Evolutionary conservation across 1,284 basidiomycete genomes (phyloP), one percentile per base, ranked within the genome.

Genomic region (Filobasidium uniguttulatum): DNA sequence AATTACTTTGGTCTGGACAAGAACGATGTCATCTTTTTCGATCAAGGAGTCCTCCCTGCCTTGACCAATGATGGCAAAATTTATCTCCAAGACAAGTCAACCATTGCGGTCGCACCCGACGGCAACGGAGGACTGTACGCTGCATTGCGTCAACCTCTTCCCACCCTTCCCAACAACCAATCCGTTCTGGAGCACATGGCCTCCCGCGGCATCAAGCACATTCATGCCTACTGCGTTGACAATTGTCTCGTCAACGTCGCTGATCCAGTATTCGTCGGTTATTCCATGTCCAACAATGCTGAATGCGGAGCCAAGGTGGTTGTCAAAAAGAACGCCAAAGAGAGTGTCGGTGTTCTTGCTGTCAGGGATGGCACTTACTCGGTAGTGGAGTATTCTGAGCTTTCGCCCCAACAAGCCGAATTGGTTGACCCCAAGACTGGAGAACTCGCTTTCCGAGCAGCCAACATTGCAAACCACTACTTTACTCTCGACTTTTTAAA

Each of bases 401-500:
- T 99, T 60, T 81, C 87, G 8, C 73, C 77, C 56, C 85, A 83
- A 58, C 84, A 96, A 66, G 81, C 90, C 12, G 85, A 87, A 64
- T 74, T 77, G 54, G 76, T 80, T 41, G 82, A 88, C 59, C 59
- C 77, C 6, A 71, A 77, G 46, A 77, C 77, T 0, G 83, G 81
- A 48, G 81, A 86, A 55, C 79, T 99, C 49, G 72, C 79, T 17
- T 96, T 93, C 79, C 80, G 91, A 54, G 93, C 91, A 3, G 94
- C 79, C 47, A 99, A 99, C 74, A 97, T 98, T 64, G 94, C 78
- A 63, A 98, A 97, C 72, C 94, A 99, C 72, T 96, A 97, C 70
- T 99, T 96, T 73, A 93, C 91, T 38, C 82, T 82, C 38, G 70
- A 75, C 19, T 98, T 89, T 74, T 77, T 99, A 53, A 77, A 84